Conservation (phyloP, 805 yeast species). For the Saccharomycopsis synnaedendra region DNA sequence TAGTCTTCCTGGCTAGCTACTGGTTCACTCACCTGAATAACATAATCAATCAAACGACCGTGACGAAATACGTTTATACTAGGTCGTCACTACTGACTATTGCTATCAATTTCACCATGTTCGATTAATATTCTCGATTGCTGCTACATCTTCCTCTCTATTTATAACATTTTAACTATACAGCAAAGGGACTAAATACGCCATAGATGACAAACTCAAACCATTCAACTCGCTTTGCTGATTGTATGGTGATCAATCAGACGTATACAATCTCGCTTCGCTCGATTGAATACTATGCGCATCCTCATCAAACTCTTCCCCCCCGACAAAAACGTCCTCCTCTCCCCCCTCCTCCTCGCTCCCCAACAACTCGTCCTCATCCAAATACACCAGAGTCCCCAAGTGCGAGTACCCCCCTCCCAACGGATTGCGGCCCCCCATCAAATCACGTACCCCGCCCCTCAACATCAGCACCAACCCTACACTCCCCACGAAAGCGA, state of each 20-base stretch:
- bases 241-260: too few species aligned
- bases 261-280: too few species aligned
- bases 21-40: too few species aligned
- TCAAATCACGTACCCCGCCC: background rate
- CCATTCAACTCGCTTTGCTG: too few species aligned
- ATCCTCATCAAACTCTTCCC: slow-evolving; percentile 14
- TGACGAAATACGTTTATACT: too few species aligned
- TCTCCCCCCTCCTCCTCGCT: slow-evolving; percentile 13
- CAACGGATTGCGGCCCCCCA: slow-evolving; percentile 2
- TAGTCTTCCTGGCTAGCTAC: too few species aligned
- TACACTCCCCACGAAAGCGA: slow-evolving; percentile 29
- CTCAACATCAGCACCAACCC: slow-evolving; percentile 12
- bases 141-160: background rate
- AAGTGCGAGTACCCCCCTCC: slow-evolving; percentile 9
- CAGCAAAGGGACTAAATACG: background rate
- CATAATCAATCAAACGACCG: too few species aligned
- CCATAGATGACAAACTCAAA: too few species aligned
- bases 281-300: slow-evolving; percentile 3
- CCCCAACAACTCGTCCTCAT: slow-evolving; percentile 16
- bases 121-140: background rate
- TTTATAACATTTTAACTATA: background rate
- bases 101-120: background rate
- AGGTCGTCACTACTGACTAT: too few species aligned
- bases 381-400: slow-evolving; percentile 7
- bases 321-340: slow-evolving; percentile 9